Conservation (phyloP, 2,329 filamentous ascomycete species). For the Onygenales sp. region DNA sequence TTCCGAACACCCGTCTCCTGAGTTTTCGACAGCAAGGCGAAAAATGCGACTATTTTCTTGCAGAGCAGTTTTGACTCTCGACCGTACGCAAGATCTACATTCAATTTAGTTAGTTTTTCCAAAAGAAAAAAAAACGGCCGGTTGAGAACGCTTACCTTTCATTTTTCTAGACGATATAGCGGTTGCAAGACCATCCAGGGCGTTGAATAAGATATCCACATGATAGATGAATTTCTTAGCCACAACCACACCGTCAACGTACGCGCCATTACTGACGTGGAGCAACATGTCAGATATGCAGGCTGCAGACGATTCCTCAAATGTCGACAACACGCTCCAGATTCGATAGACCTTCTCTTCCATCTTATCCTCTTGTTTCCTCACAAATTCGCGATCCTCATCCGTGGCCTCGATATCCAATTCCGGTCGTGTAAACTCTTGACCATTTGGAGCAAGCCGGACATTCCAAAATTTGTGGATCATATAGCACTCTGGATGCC, state of each 20-base stretch:
- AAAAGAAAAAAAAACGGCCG: background rate
- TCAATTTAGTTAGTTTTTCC: slow-evolving; percentile 10
- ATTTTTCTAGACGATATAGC: slow-evolving; percentile 59
- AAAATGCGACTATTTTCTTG: slow-evolving; percentile 98
- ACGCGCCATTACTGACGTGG: slow-evolving; percentile 95
- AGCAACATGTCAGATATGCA: slow-evolving; percentile 99
- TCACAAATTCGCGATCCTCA: slow-evolving; percentile 64
- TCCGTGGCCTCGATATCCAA: slow-evolving; percentile 50
- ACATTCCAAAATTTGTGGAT: slow-evolving; percentile 99
- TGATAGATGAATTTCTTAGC: slow-evolving; percentile 95
- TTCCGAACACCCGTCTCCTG: slow-evolving; percentile 85
- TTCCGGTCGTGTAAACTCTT: slow-evolving; percentile 37
- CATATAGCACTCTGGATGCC: slow-evolving; percentile 99
- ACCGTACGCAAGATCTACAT: slow-evolving; percentile 74
- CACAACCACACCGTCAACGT: slow-evolving; percentile 87
- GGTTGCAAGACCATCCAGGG: slow-evolving; percentile 74
- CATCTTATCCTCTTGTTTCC: slow-evolving; percentile 82
- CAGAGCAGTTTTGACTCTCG: slow-evolving; percentile 98
- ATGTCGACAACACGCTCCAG: slow-evolving; percentile 94
- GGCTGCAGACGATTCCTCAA: slow-evolving; percentile 93
- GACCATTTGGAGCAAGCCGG: slow-evolving; percentile 58
- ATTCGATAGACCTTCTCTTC: slow-evolving; percentile 97
- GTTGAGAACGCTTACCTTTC: slow-evolving; percentile 55
- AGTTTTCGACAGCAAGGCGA: slow-evolving; percentile 85
- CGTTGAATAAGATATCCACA: slow-evolving; percentile 83